Percentiles rank a stretch among this genome's conserved stretches.
Conservation (phyloP, 108 stramenopile genomes). For the Nitzschia putrida region DNA sequence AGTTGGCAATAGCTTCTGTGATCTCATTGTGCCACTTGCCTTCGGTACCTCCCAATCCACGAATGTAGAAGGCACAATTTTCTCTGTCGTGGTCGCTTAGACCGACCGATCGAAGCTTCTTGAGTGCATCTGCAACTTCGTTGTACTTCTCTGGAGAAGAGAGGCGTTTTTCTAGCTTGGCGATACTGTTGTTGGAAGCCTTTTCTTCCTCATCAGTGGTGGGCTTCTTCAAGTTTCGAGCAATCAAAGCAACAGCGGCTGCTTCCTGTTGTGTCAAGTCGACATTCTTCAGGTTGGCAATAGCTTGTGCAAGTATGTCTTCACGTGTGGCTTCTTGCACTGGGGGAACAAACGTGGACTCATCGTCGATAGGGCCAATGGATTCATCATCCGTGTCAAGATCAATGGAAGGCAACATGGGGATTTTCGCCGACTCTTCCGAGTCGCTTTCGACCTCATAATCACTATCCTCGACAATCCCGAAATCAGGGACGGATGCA, state of each 20-base stretch:
- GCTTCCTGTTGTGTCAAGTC: conserved; percentile 8
- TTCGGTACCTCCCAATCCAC: background rate
- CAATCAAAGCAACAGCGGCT: background rate
- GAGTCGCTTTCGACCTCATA: conserved; percentile 6
- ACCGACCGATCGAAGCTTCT: background rate
- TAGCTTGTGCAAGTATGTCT: no score
- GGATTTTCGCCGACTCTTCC: background rate
- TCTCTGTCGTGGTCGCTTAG: conserved; percentile 12
- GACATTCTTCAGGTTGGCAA: background rate
- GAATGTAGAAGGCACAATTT: conserved; percentile 2
- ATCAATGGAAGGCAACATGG: no score
- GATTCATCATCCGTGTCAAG: no score
- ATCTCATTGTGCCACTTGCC: conserved; percentile 5
- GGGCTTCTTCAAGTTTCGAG: conserved; percentile 3
- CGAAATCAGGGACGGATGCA: background rate
- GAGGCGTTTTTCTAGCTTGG: conserved; percentile 1
- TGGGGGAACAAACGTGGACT: no score
- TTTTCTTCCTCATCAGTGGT: background rate
- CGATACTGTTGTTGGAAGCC: conserved; percentile 5
- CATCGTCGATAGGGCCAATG: no score
- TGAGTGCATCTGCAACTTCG: background rate
- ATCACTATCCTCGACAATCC: conserved; percentile 1
- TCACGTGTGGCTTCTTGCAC: no score
- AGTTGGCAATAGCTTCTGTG: conserved; percentile 11
- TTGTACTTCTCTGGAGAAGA: background rate